Base-by-base conservation (phyloP, 352 stramenopile genomes). In the Aphanomyces euteiches region DNA sequence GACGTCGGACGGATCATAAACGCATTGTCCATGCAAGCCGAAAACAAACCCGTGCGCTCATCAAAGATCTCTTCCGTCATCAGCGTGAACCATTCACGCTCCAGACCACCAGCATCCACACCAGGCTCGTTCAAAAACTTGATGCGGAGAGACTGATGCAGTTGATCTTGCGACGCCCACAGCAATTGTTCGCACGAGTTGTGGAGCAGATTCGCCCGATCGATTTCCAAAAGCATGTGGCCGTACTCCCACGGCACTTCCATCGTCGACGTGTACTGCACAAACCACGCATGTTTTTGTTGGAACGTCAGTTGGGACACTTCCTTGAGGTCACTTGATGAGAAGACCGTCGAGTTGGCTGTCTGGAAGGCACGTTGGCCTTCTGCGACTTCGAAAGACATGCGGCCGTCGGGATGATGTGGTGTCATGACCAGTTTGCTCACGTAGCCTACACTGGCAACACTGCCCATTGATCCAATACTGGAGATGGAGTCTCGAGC, bases 61-160 rank as follows among this genome's bases (percentile, higher is more conserved):
- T 95, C 88, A 76, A 97, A 96, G 5, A 97, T 79, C 36, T 93
- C 88, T 48, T 93, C 89, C 3, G 81, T 92, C 84, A 96, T 90
- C 17, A 97, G 77, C 34, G 83, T 91, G 73, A 97, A 97, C 91
- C 91, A 97, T 73, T 97, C 91, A 6, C 91, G 84, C 57, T 96
- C 88, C 7, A 97, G 78, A 53, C 91, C 91, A 19, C 91, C 91
- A 4, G 90, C 91, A 77, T 97, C 91, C 8, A 97, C 84, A n/a
- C 90, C 90, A 15, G 87, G 86, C 43, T 97, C 90, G 69, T 95
- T 93, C 6, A 89, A 79, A 76, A 97, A 97, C 69, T 96, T 93
- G 68, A 96, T 93, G 47, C 89, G 81, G 28, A 96, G 77, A 41
- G 87, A 95, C 71, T 95, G 86, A 41, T 94, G 85, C 4, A 97